Evolutionary conservation across 2,329 filamentous ascomycete species (phyloP).

Genomic region (Ramularia endophylla): DNA sequence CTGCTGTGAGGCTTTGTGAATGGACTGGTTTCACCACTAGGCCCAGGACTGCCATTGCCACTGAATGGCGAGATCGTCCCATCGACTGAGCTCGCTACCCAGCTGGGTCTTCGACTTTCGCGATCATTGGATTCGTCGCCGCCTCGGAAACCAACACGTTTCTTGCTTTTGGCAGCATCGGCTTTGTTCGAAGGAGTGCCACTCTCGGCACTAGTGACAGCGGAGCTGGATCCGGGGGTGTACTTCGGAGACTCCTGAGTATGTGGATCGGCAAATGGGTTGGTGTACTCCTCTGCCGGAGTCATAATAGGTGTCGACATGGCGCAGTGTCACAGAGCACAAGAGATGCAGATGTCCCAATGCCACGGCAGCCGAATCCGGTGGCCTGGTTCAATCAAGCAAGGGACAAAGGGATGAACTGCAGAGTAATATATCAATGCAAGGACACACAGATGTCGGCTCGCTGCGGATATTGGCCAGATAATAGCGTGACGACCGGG

Average conservation of each 20-base stretch:
- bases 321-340: neutral
- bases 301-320: slow-evolving; percentile 8
- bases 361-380: slow-evolving; percentile 5
- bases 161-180: slow-evolving; percentile 18
- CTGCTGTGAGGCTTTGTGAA: slow-evolving; percentile 10
- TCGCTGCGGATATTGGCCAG: neutral
- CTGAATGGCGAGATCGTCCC: slow-evolving; percentile 11
- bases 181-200: slow-evolving; percentile 10
- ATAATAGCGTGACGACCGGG: no score
- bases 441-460: neutral
- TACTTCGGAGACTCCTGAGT: slow-evolving; percentile 9
- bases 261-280: slow-evolving; percentile 18
- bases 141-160: slow-evolving; percentile 21
- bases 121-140: slow-evolving; percentile 13
- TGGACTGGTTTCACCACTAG: slow-evolving; percentile 18
- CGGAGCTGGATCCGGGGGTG: slow-evolving; percentile 12
- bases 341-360: neutral
- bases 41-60: slow-evolving; percentile 13
- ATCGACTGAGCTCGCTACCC: slow-evolving; percentile 9
- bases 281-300: slow-evolving; percentile 16
- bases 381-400: neutral
- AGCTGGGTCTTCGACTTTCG: slow-evolving; percentile 13
- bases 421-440: slow-evolving; percentile 6
- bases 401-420: neutral
- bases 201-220: slow-evolving; percentile 13